Percentiles rank a stretch among this genome's conserved stretches.
Evolutionary conservation across 2,329 filamentous ascomycete species (phyloP).

Genomic region (Pleoardoris graminearum): DNA sequence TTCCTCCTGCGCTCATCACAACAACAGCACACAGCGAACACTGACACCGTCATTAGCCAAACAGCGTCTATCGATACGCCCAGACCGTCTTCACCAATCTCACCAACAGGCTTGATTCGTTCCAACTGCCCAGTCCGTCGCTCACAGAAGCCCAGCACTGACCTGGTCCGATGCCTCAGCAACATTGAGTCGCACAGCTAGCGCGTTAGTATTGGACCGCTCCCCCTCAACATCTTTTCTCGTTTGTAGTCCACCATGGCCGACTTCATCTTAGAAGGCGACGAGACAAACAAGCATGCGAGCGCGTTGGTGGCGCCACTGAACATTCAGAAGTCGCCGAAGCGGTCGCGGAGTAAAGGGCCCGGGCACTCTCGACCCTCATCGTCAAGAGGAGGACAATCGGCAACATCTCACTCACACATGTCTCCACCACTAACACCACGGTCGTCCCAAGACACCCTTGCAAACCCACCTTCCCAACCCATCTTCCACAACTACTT

Average conservation of each 20-base stretch:
- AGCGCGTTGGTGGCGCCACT: constrained; percentile 43
- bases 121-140: constrained; percentile 8
- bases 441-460: constrained; percentile 66
- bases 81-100: constrained; percentile 10
- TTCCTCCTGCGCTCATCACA: constrained; percentile 29
- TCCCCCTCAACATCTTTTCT: constrained; percentile 5
- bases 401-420: constrained; percentile 51
- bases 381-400: constrained; percentile 36
- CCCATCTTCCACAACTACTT: constrained; percentile 91
- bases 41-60: constrained; percentile 28
- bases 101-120: constrained; percentile 5
- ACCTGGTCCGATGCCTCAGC: constrained; percentile 34
- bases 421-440: constrained; percentile 80
- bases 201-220: constrained; percentile 17
- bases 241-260: constrained; percentile 28
- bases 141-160: constrained; percentile 15
- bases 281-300: constrained; percentile 38
- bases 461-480: constrained; percentile 53
- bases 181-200: constrained; percentile 33
- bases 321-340: constrained; percentile 43
- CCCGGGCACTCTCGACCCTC: constrained; percentile 37
- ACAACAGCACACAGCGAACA: constrained; percentile 31
- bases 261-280: constrained; percentile 30
- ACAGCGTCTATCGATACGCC: constrained; percentile 20
- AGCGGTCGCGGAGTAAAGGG: constrained; percentile 26